Base-by-base conservation (phyloP, 306 rosid genomes). In the Ammopiptanthus mongolicus region DNA sequence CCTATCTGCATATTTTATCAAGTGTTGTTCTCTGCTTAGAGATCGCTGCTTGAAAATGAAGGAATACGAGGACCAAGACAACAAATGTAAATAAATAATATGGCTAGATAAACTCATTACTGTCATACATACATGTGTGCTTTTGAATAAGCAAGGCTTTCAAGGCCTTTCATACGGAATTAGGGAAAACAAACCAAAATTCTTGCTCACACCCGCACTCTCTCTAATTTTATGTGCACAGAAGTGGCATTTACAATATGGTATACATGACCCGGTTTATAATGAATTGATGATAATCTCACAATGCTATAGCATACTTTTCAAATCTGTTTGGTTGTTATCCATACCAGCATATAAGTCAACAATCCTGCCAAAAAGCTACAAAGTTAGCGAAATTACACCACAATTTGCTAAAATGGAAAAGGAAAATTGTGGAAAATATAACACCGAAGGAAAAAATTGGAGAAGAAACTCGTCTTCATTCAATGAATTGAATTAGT, bases 341-440 rank as follows among this genome's bases (percentile, higher is more conserved):
- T 58, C 88, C 87, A 78, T 21, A 81, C 67, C 29, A 91, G 47
- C 66, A 80, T 37, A 42, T 52, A 77, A 74, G 74, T 51, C 65
- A 82, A 61, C 19, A 84, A 25, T 74, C 92, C 97, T 91, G 83
- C 81, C 69, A 29, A 23, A 18, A 51, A 70, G 28, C 77, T 15
- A 58, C 31, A 57, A n/a, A 18, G 1, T 25, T n/a, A 46, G 55
- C 62, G 65, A 48, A 23, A 34, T 44, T 36, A 73, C 63, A 42
- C 17, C 9, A n/a, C 42, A 29, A 57, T 31, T 61, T 77, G 46
- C 46, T 53, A 64, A 75, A 34, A 57, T 19, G 37, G 18, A 29
- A 39, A 15, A 33, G 17, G 19, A 2, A 11, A n/a, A n/a, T n/a
- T n/a, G n/a, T n/a, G n/a, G n/a, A n/a, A n/a, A n/a, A n/a, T n/a